Evolutionary conservation across 2,329 filamentous ascomycete genomes (phyloP).

Genomic region (Lachnum nothofagi): DNA sequence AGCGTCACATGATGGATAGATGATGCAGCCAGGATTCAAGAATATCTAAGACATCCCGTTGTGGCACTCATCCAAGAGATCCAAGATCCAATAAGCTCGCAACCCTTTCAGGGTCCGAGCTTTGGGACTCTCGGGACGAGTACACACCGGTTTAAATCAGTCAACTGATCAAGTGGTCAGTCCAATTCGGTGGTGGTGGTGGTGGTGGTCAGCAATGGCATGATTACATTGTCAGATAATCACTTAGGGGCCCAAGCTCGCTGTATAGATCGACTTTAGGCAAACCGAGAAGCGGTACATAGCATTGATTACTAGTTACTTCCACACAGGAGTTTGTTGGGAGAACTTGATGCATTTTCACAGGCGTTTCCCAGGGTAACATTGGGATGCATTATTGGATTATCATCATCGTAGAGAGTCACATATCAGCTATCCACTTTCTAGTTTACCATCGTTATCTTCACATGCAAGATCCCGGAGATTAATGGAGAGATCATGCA

Average conservation of each 20-base stretch:
- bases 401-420: too few relatives aligned
- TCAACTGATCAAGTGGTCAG: slow-evolving; percentile 9
- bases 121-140: too few relatives aligned
- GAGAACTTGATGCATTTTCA: too few relatives aligned
- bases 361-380: too few relatives aligned
- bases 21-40: slow-evolving; percentile 4
- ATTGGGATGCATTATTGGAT: not conserved
- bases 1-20: slow-evolving; percentile 21
- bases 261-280: not conserved
- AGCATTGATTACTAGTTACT: not conserved
- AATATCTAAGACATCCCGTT: not conserved
- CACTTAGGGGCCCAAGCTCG: not conserved
- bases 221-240: not conserved
- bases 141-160: slow-evolving; percentile 7
- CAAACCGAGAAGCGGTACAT: not conserved
- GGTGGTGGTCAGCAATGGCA: not conserved
- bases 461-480: not conserved
- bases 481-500: too few relatives aligned
- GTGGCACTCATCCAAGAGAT: slow-evolving; percentile 1
- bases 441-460: too few relatives aligned
- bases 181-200: slow-evolving; percentile 6
- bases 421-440: too few relatives aligned
- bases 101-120: too few relatives aligned
- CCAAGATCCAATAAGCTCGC: too few relatives aligned
- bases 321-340: slow-evolving; percentile 1